Base-by-base conservation (phyloP, 331 rosid species). In the Quercus lobata region DNA sequence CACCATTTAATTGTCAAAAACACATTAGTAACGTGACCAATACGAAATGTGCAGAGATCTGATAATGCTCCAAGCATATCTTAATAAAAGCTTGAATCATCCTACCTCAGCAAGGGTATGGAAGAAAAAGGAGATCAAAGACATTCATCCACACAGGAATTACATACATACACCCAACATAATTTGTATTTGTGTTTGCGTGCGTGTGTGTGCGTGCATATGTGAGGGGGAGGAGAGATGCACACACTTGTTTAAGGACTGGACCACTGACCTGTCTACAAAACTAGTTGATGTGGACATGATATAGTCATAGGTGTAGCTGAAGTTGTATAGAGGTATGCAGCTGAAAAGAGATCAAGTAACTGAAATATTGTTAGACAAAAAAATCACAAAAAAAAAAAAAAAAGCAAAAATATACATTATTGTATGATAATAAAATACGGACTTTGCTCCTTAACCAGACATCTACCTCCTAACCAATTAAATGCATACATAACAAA, bases 321-420 rank as follows among this genome's bases (percentile, higher is more conserved):
- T 91, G 98, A 96, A 96, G 92, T 88, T 93, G 94, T 93, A 89
- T 41, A 96, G 87, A 74, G 99, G 98, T 82, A 96, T 84, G 90
- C 99, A 96, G 90, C 99, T 96, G 99, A 86, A 82, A 93, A 83
- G 76, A 90, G 57, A 90, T 90, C 83, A 85, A 87, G 76, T 81
- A 83, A 87, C 91, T 90, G 96, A 93, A 83, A 83, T 75, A 79
- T 72, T 78, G 88, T 93, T 52, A 91, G 96, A 66, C 15, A 73
- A 62, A 35, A 74, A 62, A 74, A 72, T 80, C 55, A 74, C 18
- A 21, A 15, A 61, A 22, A 24, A 24, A 24, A 22, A 22, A 41
- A 2, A 2, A 37, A 0, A 37, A 2, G 44, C 8, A 8, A 41
- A 55, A 54, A 57, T 1, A n/a, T 61, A 49, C 53, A 57, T 58